phyloP scores from a whole-genome alignment of 1,139 yeast species.

The Suhomyces maxii region DNA sequence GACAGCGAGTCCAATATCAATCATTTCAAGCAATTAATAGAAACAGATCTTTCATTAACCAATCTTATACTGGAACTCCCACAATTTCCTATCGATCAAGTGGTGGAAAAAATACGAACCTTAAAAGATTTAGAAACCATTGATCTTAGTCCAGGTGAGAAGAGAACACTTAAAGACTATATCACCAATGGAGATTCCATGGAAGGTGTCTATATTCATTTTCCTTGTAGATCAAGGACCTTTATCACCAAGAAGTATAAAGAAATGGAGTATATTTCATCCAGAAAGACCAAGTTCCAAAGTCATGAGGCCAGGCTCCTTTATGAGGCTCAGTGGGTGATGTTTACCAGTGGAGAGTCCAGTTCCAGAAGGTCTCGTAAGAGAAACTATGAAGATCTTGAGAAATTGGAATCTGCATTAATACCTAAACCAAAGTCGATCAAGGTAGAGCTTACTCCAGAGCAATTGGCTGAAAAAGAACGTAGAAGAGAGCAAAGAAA shows the following conservation, averaged over 20 bases:
- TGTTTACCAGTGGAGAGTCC: slow-evolving; percentile 18
- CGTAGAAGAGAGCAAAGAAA: slow-evolving; percentile 1
- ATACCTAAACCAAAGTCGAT: not conserved
- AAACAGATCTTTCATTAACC: slow-evolving; percentile 9
- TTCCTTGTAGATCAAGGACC: slow-evolving; percentile 17
- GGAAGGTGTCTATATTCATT: slow-evolving; percentile 1
- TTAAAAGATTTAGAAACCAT: not conserved
- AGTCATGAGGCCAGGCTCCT: slow-evolving; percentile 31
- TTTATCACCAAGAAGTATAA: slow-evolving; percentile 22
- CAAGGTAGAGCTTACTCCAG: slow-evolving; percentile 6
- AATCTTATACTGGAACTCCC: slow-evolving; percentile 7
- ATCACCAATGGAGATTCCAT: slow-evolving; percentile 2
- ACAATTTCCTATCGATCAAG: slow-evolving; percentile 2
- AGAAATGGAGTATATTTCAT: slow-evolving; percentile 22
- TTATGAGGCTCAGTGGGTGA: slow-evolving; percentile 43
- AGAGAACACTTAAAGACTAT: slow-evolving; percentile 7
- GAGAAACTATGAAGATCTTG: slow-evolving; percentile 10
- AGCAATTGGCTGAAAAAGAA: slow-evolving; percentile 6
- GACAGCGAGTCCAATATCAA: not conserved
- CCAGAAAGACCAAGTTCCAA: slow-evolving; percentile 29
- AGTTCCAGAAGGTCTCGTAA: slow-evolving; percentile 13
- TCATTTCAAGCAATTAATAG: not conserved
- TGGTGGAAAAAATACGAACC: not conserved
- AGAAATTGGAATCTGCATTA: slow-evolving; percentile 3
- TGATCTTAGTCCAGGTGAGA: slow-evolving; percentile 13